Percentiles rank a stretch among this genome's conserved stretches.
These are phyloP conservation scores for Lecanoromycetidae sp. DNA, from an alignment of 2,329 filamentous ascomycete species.

Conservation along the genomic window DNA sequence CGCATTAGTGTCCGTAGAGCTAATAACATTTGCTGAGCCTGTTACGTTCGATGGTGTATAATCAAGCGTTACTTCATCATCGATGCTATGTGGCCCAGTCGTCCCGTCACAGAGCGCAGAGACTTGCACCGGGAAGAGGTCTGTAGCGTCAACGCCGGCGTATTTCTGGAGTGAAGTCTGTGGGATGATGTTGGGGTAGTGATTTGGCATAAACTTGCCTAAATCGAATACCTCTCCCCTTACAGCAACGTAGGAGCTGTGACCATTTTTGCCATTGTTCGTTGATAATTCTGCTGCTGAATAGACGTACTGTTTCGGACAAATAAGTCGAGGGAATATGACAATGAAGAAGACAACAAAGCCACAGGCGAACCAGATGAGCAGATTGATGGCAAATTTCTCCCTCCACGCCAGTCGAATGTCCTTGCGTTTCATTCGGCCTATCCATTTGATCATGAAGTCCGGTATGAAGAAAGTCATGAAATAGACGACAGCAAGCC, in stretches of 20 bases:
- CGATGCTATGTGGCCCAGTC: conserved; percentile 43
- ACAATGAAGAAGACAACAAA: conserved; percentile 81
- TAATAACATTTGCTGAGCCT: conserved; percentile 53
- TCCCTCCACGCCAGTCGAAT: conserved; percentile 89
- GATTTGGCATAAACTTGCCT: conserved; percentile 55
- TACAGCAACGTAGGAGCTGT: conserved; percentile 61
- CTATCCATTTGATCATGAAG: conserved; percentile 61
- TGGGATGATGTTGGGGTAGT: conserved; percentile 61
- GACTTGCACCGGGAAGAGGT: conserved; percentile 86
- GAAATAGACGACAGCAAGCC: conserved; percentile 71
- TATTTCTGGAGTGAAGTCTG: conserved; percentile 60
- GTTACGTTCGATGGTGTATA: conserved; percentile 68
- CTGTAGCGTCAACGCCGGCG: conserved; percentile 74
- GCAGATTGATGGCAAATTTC: conserved; percentile 92
- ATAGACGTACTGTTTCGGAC: conserved; percentile 81
- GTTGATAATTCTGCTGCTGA: conserved; percentile 62
- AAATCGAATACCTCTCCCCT: conserved; percentile 85
- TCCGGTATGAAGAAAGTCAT: conserved; percentile 85
- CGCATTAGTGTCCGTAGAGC: conserved; percentile 56
- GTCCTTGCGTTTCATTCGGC: conserved; percentile 83
- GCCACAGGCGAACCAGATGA: conserved; percentile 82
- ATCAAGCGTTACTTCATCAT: conserved; percentile 68
- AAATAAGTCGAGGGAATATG: conserved; percentile 74
- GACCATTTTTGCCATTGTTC: conserved; percentile 58
- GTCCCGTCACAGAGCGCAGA: conserved; percentile 77